A percentile compares a stretch with the other conserved stretches of the same genome.
Conservation (phyloP, 2,329 filamentous ascomycete species). For the Periconia sp. region DNA sequence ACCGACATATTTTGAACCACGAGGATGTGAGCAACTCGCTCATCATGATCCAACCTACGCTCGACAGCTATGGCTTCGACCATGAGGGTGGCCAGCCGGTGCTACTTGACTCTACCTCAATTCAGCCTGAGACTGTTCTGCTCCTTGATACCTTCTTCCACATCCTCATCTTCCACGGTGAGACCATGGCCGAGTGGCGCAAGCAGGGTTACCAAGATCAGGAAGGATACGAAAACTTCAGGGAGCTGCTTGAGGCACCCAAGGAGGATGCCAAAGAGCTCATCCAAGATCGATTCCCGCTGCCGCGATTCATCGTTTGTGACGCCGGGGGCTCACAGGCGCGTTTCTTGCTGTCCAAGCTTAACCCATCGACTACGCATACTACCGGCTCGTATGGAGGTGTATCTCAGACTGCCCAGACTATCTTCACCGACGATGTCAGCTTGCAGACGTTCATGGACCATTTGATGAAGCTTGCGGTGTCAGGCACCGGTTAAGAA, state of each 20-base stretch:
- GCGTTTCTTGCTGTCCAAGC: conserved; percentile 93
- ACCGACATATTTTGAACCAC: conserved; percentile 94
- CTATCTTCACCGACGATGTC: conserved; percentile 98
- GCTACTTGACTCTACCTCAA: conserved; percentile 94
- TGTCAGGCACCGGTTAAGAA: conserved; percentile 41
- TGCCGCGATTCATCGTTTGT: conserved; percentile 97
- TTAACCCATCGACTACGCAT: conserved; percentile 97
- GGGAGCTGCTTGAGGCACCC: conserved; percentile 82
- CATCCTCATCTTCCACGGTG: conserved; percentile 98
- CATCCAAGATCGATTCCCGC: conserved; percentile 96
- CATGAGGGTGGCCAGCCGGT: conserved; percentile 92
- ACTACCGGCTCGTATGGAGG: conserved; percentile 92
- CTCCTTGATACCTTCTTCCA: conserved; percentile 99
- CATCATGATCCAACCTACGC: conserved; percentile 97
- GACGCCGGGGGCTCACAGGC: conserved; percentile 98
- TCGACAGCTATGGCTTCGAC: conserved; percentile 97
- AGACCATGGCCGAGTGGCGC: conserved; percentile 97
- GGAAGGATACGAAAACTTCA: conserved; percentile 97
- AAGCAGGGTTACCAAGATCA: conserved; percentile 98
- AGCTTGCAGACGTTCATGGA: conserved; percentile 99
- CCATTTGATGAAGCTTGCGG: conserved; percentile 86
- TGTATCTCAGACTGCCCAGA: conserved; percentile 88
- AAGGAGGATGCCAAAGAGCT: conserved; percentile 98
- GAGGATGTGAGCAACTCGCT: conserved; percentile 97
- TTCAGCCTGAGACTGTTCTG: conserved; percentile 91